These are phyloP conservation scores for Wickerhamomyces alni DNA, from an alignment of 805 yeast genomes.

Conservation along the genomic window DNA sequence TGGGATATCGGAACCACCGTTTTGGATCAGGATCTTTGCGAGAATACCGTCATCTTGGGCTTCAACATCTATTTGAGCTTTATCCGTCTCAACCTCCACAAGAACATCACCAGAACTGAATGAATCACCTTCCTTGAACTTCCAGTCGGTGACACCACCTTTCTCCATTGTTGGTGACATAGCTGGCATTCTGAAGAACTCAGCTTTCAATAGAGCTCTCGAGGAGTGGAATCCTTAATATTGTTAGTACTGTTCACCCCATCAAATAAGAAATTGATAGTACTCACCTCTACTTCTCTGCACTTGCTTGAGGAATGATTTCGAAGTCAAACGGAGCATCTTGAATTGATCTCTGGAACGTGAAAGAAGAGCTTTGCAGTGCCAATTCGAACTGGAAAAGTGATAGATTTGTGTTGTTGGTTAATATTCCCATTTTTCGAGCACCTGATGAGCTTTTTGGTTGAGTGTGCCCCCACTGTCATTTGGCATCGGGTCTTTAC, in stretches of 20 bases:
- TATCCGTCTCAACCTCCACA: conserved; percentile 81
- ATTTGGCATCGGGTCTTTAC: no score
- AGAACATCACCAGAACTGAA: conserved; percentile 80
- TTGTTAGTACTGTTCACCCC: neutral
- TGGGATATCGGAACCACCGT: conserved; percentile 74
- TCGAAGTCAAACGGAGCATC: conserved; percentile 8
- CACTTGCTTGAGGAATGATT: neutral
- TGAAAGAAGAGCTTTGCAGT: neutral
- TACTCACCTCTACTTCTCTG: neutral
- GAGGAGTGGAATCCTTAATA: conserved; percentile 21
- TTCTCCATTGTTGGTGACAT: conserved; percentile 98
- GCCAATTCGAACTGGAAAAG: no score
- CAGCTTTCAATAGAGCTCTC: conserved; percentile 21
- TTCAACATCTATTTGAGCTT: conserved; percentile 78
- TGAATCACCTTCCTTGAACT: conserved; percentile 66
- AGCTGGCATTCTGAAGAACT: conserved; percentile 86
- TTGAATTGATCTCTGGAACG: neutral
- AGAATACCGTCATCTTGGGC: conserved; percentile 88
- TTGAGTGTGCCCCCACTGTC: neutral
- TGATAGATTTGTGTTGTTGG: neutral
- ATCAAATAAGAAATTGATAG: no score
- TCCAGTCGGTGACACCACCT: conserved; percentile 92
- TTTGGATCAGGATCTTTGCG: conserved; percentile 62
- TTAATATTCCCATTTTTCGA: neutral
- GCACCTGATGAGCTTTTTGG: conserved; percentile 1